Evolutionary conservation across 2,329 filamentous ascomycete genomes (phyloP), one percentile per base, ranked within the genome.

Genomic region (Ophiosphaerella narmari): DNA sequence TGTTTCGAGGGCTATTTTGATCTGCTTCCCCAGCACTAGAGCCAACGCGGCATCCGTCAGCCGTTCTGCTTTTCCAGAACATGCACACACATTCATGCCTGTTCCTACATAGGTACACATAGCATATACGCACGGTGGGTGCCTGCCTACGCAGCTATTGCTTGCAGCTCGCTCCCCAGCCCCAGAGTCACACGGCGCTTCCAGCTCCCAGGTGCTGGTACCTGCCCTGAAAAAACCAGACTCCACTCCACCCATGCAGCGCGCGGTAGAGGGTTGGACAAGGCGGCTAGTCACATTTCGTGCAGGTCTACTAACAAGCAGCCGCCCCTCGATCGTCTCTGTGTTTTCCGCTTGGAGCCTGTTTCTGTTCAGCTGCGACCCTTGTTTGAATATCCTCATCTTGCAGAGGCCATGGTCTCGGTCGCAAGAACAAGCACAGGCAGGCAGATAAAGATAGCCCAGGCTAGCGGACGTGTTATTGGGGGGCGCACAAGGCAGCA

Each of bases 1-100:
- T 21, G 18, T 44, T 36, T 42, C 35, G 23, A 39, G 40, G 26
- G 47, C 52, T 60, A 60, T 60, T 60, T 58, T 55, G 46, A 52
- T 35, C 38, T 9, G 35, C 35, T 46, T 39, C 48, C 48, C 45
- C 43, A 44, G 49, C 47, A 37, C 48, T 56, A 55, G 52, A 39
- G 45, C 54, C 34, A 48, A 52, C 34, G 38, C 41, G 45, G 52
- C 18, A 21, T 21, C 4, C 4, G 18, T 21, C 18, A 21, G 18
- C 18, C 18, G 18, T 21, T 21, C 4, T 21, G 18, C 18, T 46
- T 42, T 42, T 50, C 38, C 44, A 47, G 18, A 21, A 21, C 18
- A 21, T 21, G 4, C 18, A 21, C 18, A 21, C 18, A 21, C 4
- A 5, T 21, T 21, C 18, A 21, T 5, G 4, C 18, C 18, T 4